A percentile compares a stretch with the other conserved stretches of the same genome.
Conservation (phyloP, 1,284 basidiomycete genomes). For the Fistulinella cinereoalba region DNA sequence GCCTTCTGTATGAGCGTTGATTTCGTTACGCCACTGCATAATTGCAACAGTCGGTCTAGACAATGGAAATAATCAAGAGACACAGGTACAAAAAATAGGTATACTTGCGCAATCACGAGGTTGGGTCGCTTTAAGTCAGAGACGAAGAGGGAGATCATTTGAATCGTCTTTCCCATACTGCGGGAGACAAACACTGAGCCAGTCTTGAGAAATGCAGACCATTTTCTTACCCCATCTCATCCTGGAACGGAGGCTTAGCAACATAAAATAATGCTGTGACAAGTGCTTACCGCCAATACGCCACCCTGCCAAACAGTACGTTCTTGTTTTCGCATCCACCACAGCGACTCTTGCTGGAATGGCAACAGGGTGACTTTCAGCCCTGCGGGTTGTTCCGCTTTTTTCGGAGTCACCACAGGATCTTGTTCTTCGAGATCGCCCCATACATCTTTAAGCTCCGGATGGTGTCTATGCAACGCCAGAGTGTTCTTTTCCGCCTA, state of each 20-base stretch:
- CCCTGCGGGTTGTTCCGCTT: constrained; percentile 76
- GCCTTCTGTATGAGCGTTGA: constrained; percentile 76
- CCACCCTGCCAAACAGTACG: constrained; percentile 86
- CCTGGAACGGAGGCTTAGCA: constrained; percentile 42
- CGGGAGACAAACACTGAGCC: constrained; percentile 11
- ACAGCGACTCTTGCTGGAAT: constrained; percentile 90
- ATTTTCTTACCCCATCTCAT: constrained; percentile 79
- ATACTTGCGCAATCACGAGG: constrained; percentile 82
- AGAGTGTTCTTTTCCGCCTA: constrained; percentile 78
- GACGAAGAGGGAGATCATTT: constrained; percentile 90
- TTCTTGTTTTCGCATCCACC: constrained; percentile 97
- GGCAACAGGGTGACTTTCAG: constrained; percentile 74
- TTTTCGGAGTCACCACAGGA: constrained; percentile 62
- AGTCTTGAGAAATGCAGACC: not conserved
- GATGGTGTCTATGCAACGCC: constrained; percentile 61
- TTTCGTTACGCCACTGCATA: constrained; percentile 99
- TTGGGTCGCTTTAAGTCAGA: constrained; percentile 80
- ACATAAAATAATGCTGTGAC: not conserved
- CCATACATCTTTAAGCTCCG: constrained; percentile 86
- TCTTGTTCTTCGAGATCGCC: constrained; percentile 74
- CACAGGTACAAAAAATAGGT: not conserved
- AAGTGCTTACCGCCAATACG: constrained; percentile 76
- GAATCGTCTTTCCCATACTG: constrained; percentile 99
- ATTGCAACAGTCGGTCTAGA: constrained; percentile 89
- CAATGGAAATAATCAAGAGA: constrained; percentile 2